Base-by-base conservation (phyloP, 345 rosid genomes). In the Murraya koenigii region DNA sequence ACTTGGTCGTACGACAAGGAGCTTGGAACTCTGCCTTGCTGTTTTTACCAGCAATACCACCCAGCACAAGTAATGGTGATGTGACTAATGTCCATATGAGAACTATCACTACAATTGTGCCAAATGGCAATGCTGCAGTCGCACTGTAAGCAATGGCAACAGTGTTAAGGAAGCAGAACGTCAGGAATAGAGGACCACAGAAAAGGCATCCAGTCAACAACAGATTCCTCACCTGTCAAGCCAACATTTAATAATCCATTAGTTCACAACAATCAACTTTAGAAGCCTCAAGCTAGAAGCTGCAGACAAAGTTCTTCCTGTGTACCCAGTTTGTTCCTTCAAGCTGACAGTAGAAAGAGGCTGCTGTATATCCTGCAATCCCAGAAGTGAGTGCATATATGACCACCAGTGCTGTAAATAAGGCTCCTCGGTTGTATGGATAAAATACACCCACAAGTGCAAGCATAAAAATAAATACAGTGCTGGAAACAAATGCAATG, bases 341-440 rank as follows among this genome's bases (percentile, higher is more conserved):
- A 35, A 88, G 86, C 70, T 88, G 88, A 62, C 86, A 82, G 49
- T 85, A 88, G 80, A 85, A 88, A 72, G 85, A 82, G 52, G 89
- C 71, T 4, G 88, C 80, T 78, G 85, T 85, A 64, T 88, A 85
- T 9, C 91, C 88, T 25, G 87, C 88, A 80, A 88, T 86, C 33
- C 91, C 89, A 49, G 89, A 86, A 33, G 89, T 86, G 25, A 88
- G 91, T 11, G 91, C 91, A 79, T 88, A 86, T 19, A 88, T 83
- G 67, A 86, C 88, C 52, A 88, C 91, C 75, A 86, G 69, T 20
- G 91, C 85, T 6, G 87, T 88, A 49, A 88, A 85, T 14, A 88
- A 79, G 66, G 91, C 86, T 69, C 89, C 86, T 2, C 87, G 84
- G 68, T 88, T 88, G 62, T 88, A 88, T 23, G 89, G 91, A 80